These are phyloP conservation scores for Eutrema salsugineum DNA, from an alignment of 441 rosid species.

Conservation along the genomic window DNA sequence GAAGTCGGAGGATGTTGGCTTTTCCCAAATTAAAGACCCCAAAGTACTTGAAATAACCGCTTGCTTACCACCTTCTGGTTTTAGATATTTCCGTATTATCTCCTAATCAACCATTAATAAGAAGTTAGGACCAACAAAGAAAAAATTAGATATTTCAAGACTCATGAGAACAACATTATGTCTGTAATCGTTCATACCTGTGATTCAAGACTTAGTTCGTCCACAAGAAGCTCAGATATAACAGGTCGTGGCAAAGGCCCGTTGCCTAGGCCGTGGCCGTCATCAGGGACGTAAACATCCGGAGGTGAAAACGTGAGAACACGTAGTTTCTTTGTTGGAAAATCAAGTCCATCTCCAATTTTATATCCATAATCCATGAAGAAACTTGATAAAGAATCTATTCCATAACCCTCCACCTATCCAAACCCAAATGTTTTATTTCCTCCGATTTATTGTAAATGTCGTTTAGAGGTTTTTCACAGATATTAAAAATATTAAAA, in stretches of 20 bases:
- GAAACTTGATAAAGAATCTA: conserved; percentile 63
- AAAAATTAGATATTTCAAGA: neutral
- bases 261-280: conserved; percentile 42
- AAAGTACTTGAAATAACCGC: too few species aligned
- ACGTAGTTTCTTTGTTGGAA: conserved; percentile 73
- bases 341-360: conserved; percentile 53
- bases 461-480: too few species aligned
- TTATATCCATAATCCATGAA: conserved; percentile 80
- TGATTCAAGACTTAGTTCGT: conserved; percentile 62
- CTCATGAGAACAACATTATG: neutral
- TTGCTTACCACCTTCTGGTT: too few species aligned
- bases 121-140: neutral
- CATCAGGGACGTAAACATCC: conserved; percentile 17
- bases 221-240: conserved; percentile 76
- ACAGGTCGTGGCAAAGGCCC: conserved; percentile 81
- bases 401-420: conserved; percentile 72
- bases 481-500: too few species aligned
- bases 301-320: conserved; percentile 90
- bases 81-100: too few species aligned
- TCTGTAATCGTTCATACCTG: conserved; percentile 49
- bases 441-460: too few species aligned
- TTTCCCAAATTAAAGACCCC: too few species aligned
- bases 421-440: too few species aligned
- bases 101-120: too few species aligned
- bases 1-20: too few species aligned